Base-by-base conservation (phyloP, 148 eudicot species). In the Camellia sinensis region DNA sequence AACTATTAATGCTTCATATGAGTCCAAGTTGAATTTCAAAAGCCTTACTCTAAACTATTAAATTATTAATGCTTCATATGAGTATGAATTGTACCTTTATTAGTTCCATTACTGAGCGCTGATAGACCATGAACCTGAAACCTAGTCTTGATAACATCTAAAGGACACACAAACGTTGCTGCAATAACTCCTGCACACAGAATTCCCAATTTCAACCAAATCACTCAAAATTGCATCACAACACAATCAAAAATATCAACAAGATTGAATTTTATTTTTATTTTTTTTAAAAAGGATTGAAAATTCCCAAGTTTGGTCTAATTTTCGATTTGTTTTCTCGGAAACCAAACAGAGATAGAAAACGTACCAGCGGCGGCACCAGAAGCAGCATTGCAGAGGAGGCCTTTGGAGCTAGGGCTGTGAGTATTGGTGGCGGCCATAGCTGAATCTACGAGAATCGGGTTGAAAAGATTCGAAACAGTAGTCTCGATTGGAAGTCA, bases 121-220 rank as follows among this genome's bases (percentile, higher is more conserved):
- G 94, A 86, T 41, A 88, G 82, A 18, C 97, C 98, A 85, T 92
- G 97, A 79, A 95, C 98, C 80, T 95, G 97, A 4, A 95, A 88
- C 89, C 95, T 87, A 62, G 98, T 95, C 88, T 95, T 95, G 79
- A 95, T 90, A 75, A 93, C 92, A 89, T 95, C 98, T 80, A 95
- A 86, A 56, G 97, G 98, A 83, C 98, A 95, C 7, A 95, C 98
- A 86, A 95, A 93, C 15, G 97, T 89, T 19, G 98, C 98, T 19
- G 98, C 98, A 87, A 95, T 90, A 37, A 89, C 95, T 68, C 98
- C 98, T 95, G 87, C 83, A 78, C 69, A 13, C n/a, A 67, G 59
- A 61, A 71, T 37, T 9, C 70, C 44, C 70, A 66, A 15, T 11
- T 40, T 8, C 45, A 29, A 37, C n/a, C 45, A 2, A 66, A 66